Conservation (phyloP, 306 rosid genomes). For the Leucaena leucocephala region DNA sequence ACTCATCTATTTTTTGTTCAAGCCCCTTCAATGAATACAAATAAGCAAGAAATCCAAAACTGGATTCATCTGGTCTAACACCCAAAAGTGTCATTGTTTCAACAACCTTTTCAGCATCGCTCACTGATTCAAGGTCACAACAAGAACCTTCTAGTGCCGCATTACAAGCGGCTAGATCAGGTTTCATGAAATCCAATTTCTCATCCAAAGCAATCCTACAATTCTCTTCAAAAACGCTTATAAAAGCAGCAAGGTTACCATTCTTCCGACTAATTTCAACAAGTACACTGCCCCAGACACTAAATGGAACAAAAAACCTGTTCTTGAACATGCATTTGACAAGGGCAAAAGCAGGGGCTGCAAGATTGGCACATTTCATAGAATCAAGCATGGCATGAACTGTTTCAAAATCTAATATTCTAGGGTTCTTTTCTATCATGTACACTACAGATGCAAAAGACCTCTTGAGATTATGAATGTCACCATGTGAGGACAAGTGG, state of each 20-base stretch:
- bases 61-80: slow-evolving; percentile 71
- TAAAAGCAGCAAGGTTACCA: slow-evolving; percentile 58
- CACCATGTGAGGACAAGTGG: slow-evolving; percentile 70
- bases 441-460: slow-evolving; percentile 75
- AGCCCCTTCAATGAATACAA: slow-evolving; percentile 82
- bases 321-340: slow-evolving; percentile 69
- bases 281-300: slow-evolving; percentile 67
- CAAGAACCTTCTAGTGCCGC: slow-evolving; percentile 89
- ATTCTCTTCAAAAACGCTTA: slow-evolving; percentile 69
- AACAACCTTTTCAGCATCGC: slow-evolving; percentile 67
- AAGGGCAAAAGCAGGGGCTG: slow-evolving; percentile 83
- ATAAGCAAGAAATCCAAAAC: slow-evolving; percentile 83
- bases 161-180: slow-evolving; percentile 79
- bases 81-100: slow-evolving; percentile 67
- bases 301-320: slow-evolving; percentile 68
- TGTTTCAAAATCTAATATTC: slow-evolving; percentile 50
- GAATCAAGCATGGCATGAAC: slow-evolving; percentile 56
- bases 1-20: slow-evolving; percentile 63
- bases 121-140: slow-evolving; percentile 65
- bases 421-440: slow-evolving; percentile 64
- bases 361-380: slow-evolving; percentile 69
- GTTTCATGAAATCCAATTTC: slow-evolving; percentile 71
- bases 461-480: slow-evolving; percentile 73
- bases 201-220: slow-evolving; percentile 77
- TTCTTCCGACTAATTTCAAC: slow-evolving; percentile 63